Conservation (phyloP, 306 rosid species). For the Casuarina cunninghamiana region DNA sequence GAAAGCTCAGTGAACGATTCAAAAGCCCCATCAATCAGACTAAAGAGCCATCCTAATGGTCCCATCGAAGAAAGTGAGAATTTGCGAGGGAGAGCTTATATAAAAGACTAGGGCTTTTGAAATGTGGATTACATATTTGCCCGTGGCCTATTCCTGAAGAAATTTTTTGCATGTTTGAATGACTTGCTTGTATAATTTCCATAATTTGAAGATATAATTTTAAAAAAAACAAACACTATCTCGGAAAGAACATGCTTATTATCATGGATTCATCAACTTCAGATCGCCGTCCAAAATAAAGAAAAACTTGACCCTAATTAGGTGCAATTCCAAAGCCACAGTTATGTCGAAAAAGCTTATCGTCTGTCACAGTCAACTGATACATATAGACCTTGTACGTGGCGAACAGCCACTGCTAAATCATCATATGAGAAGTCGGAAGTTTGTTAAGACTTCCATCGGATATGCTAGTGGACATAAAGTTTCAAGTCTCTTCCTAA, state of each 20-base stretch:
- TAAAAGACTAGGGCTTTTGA: too few relatives aligned
- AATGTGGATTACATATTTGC: too few relatives aligned
- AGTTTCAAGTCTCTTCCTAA: background rate
- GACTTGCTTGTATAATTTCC: too few relatives aligned
- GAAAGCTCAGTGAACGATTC: too few relatives aligned
- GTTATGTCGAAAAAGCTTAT: background rate
- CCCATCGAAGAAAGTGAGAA: too few relatives aligned
- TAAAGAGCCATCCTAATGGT: too few relatives aligned
- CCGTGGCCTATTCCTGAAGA: too few relatives aligned
- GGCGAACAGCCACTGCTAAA: conserved; percentile 7
- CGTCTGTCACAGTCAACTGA: background rate
- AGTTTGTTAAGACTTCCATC: background rate
- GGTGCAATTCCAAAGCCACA: conserved; percentile 1
- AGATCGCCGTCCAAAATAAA: conserved; percentile 5
- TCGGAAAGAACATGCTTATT: background rate
- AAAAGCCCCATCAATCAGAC: too few relatives aligned
- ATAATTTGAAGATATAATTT: background rate
- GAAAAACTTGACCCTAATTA: background rate
- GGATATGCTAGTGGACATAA: conserved; percentile 13
- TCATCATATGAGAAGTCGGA: background rate
- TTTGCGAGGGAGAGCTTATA: too few relatives aligned
- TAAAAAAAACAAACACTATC: background rate
- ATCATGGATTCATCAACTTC: background rate
- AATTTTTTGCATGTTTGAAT: too few relatives aligned
- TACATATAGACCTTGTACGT: conserved; percentile 8